Conservation (phyloP, 345 rosid genomes). For the Melaleuca quinquenervia region DNA sequence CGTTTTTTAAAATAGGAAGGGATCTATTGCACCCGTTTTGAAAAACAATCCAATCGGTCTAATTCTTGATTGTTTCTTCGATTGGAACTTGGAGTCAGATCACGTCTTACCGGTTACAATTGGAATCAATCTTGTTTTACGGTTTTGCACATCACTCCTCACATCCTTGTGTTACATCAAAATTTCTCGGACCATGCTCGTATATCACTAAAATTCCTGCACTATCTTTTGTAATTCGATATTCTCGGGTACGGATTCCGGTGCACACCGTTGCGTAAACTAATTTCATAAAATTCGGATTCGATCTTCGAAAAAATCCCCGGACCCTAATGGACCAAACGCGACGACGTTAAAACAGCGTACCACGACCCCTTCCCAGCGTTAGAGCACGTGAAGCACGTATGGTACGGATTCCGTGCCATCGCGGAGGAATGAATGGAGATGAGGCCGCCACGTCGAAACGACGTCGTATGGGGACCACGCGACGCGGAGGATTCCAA, state of each 20-base stretch:
- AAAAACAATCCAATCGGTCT: too few species aligned
- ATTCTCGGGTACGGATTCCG: rapidly evolving
- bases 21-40: too few species aligned
- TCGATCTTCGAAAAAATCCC: too few species aligned
- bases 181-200: rapidly evolving
- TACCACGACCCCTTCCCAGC: too few species aligned
- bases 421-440: neutral
- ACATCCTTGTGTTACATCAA: rapidly evolving
- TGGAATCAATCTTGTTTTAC: too few species aligned
- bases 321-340: neutral
- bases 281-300: too few species aligned
- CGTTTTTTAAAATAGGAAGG: too few species aligned
- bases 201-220: neutral
- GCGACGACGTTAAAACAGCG: neutral
- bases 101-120: too few species aligned
- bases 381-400: neutral
- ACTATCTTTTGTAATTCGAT: neutral
- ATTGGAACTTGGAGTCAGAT: too few species aligned
- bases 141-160: too few species aligned
- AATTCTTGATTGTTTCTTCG: too few species aligned
- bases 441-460: neutral
- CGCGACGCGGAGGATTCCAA: neutral
- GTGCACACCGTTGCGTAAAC: too few species aligned
- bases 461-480: neutral
- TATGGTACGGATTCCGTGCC: neutral